Percentiles rank a stretch among this genome's conserved stretches.
Evolutionary conservation across 2,329 filamentous ascomycete species (phyloP).

Genomic region (Paraphaeosphaeria minitans): DNA sequence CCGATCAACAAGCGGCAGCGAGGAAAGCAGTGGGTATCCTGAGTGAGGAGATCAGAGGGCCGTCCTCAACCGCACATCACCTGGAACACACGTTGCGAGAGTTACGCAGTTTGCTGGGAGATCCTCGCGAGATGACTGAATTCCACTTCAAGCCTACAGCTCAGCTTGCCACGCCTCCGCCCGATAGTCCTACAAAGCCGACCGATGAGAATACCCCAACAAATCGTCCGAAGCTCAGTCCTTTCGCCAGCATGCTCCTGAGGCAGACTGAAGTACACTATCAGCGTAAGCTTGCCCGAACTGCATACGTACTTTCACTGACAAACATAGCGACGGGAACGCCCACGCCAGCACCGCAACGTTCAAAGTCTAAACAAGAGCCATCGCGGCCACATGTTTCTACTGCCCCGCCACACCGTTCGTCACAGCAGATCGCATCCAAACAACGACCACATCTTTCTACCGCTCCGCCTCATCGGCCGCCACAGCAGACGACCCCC

Average conservation of each 20-base stretch:
- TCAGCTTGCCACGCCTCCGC: conserved; percentile 38
- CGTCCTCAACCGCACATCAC: conserved; percentile 65
- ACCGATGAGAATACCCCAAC: conserved; percentile 27
- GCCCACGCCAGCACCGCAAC: conserved; percentile 15
- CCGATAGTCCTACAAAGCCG: conserved; percentile 30
- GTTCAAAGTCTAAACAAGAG: conserved; percentile 15
- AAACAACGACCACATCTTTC: neutral
- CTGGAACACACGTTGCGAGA: conserved; percentile 75
- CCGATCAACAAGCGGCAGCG: conserved; percentile 56
- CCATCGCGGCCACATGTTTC: conserved; percentile 19
- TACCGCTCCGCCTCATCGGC: conserved; percentile 9
- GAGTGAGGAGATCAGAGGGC: conserved; percentile 69
- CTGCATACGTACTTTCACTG: conserved; percentile 10
- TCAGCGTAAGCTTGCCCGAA: conserved; percentile 30
- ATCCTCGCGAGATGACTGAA: conserved; percentile 70
- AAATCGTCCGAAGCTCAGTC: conserved; percentile 47
- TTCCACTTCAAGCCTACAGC: conserved; percentile 51
- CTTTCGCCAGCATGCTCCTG: conserved; percentile 62
- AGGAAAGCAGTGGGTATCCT: conserved; percentile 66
- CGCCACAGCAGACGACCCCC: conserved; percentile 16
- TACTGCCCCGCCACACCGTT: conserved; percentile 17
- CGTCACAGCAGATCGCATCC: conserved; percentile 16
- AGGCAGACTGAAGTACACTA: conserved; percentile 47
- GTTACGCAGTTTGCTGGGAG: conserved; percentile 71
- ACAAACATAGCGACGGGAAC: conserved; percentile 25